A percentile compares a stretch with the other conserved stretches of the same genome.
Evolutionary conservation across 2,329 filamentous ascomycete genomes (phyloP).

Genomic region (Talaromyces funiculosus): DNA sequence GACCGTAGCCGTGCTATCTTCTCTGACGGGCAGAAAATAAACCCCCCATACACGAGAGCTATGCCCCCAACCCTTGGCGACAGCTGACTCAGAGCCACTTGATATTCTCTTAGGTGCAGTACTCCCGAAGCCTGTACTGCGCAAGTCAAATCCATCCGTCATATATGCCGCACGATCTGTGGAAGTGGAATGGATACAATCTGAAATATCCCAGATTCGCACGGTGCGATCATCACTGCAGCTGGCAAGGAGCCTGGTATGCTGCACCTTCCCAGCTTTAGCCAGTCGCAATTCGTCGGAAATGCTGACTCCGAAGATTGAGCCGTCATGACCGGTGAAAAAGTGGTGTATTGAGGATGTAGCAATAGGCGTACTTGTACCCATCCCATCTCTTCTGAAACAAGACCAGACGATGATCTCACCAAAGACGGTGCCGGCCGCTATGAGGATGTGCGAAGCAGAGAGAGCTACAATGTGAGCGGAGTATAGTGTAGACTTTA

Average conservation of each 20-base stretch:
- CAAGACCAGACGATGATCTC: slow-evolving; percentile 89
- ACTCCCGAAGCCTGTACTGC: slow-evolving; percentile 60
- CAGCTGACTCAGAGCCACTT: slow-evolving; percentile 40
- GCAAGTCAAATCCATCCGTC: slow-evolving; percentile 29
- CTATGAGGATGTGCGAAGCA: slow-evolving; percentile 60
- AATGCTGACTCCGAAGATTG: slow-evolving; percentile 83
- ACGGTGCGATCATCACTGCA: slow-evolving; percentile 95
- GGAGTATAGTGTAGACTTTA: slow-evolving; percentile 81
- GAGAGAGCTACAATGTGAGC: slow-evolving; percentile 65
- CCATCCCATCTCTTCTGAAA: slow-evolving; percentile 26
- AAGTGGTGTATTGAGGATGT: slow-evolving; percentile 47
- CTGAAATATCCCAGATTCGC: slow-evolving; percentile 76
- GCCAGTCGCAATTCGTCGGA: slow-evolving; percentile 49
- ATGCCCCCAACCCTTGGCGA: slow-evolving; percentile 80
- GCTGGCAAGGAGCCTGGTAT: slow-evolving; percentile 67
- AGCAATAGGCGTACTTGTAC: slow-evolving; percentile 15
- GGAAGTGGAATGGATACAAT: slow-evolving; percentile 34
- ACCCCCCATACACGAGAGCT: slow-evolving; percentile 85
- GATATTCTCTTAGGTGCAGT: slow-evolving; percentile 27
- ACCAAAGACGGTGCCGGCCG: slow-evolving; percentile 88
- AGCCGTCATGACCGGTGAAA: slow-evolving; percentile 75
- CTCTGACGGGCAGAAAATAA: slow-evolving; percentile 51
- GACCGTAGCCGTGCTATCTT: slow-evolving; percentile 24
- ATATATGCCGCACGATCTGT: slow-evolving; percentile 32
- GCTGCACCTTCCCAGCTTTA: slow-evolving; percentile 31